Percentiles rank a stretch among this genome's conserved stretches.
These are phyloP conservation scores for Fusarium odoratissimum DNA, from an alignment of 2,329 filamentous ascomycete genomes.

Conservation along the genomic window DNA sequence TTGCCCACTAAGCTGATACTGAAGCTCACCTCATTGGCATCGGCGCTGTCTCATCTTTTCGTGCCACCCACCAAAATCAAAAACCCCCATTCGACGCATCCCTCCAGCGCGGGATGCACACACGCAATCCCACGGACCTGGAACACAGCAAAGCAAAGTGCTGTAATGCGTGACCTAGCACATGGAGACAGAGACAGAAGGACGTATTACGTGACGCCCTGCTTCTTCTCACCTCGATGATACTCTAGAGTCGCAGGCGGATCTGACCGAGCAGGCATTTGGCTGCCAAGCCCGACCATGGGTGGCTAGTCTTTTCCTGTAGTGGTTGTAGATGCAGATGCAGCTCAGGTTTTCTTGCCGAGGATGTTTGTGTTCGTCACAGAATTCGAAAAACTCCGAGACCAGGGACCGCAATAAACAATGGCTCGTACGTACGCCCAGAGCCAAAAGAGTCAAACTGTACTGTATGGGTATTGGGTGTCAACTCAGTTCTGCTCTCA, in stretches of 20 bases:
- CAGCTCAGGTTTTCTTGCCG: background rate
- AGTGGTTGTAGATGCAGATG: constrained; percentile 18
- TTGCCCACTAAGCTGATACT: background rate
- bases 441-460: background rate
- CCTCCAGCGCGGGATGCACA: constrained; percentile 21
- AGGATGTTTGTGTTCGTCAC: background rate
- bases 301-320: constrained; percentile 7
- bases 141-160: constrained; percentile 32
- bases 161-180: constrained; percentile 16
- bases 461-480: background rate
- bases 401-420: background rate
- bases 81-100: background rate
- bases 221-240: background rate
- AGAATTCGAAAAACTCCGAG: background rate
- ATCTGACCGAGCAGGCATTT: constrained; percentile 6
- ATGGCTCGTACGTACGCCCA: background rate
- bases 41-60: constrained; percentile 6
- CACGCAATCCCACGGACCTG: constrained; percentile 36
- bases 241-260: constrained; percentile 1
- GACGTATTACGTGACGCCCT: background rate
- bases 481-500: background rate
- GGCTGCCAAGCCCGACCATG: background rate
- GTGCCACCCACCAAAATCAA: constrained; percentile 6
- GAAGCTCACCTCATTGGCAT: constrained; percentile 6
- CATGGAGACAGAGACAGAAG: background rate